Base-by-base conservation (phyloP, 1,139 yeast genomes). In the Debaryomyces coudertii region DNA sequence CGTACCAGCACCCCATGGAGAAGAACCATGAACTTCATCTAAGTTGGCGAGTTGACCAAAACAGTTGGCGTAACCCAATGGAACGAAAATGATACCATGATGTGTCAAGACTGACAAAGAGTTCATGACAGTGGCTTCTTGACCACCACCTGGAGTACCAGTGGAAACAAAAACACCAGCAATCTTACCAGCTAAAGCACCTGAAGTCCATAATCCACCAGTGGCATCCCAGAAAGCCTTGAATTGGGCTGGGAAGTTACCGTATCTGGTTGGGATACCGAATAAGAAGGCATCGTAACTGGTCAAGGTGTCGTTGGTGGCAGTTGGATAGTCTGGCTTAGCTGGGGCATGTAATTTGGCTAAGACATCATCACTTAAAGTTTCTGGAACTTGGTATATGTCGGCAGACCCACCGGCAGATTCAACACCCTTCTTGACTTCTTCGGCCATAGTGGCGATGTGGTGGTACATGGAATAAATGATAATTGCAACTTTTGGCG, bases 1-100 rank as follows among this genome's bases (percentile, higher is more conserved):
- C 48, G 90, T 73, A 61, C 95, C 95, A 43, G 96, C 90, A 70
- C 96, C 96, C 90, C 93, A 88, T 48, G 96, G 81, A 46, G 93
- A 83, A 54, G 87, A 87, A 63, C 95, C 96, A 64, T 86, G 95
- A 48, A 82, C 79, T 72, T 87, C 90, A 15, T 74, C 76, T 49
- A 87, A 65, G 68, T 78, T 77, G 49, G 87, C 67, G 53, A 84
- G 66, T 56, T 78, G 77, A 40, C 78, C 76, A 68, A 83, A 83
- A 36, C 79, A 76, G 56, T 79, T 69, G 57, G 81, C 83, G 75
- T 83, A 87, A 62, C 96, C 96, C 56, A 88, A 77, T 61, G 96
- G 96, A 47, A 88, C 85, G 64, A 62, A 88, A 56, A 85, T 80
- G 64, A 87, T 77, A 63, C 95, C 95, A 58, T 88, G 95, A 67